A percentile compares a stretch with the other conserved stretches of the same genome.
These are phyloP conservation scores for Uronychia binucleata DNA, from an alignment of 73 alveolate genomes.

Conservation along the genomic window DNA sequence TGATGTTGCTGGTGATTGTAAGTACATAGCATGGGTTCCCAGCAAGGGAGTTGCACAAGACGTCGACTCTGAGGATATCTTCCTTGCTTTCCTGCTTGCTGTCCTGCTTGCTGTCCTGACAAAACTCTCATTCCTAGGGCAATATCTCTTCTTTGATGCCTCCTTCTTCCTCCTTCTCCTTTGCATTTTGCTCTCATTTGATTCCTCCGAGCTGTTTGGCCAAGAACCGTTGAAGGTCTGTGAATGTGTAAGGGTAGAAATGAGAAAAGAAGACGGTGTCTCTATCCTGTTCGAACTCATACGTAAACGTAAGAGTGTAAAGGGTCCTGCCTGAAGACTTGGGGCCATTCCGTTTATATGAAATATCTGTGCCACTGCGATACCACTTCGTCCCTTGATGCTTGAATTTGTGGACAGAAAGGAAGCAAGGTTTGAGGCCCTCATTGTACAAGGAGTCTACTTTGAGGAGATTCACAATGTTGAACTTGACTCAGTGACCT, in stretches of 20 bases:
- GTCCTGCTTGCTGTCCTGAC: neutral
- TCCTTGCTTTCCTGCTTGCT: neutral
- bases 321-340: slow-evolving; percentile 22
- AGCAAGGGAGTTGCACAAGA: slow-evolving; percentile 45
- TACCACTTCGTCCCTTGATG: slow-evolving; percentile 53
- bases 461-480: slow-evolving; percentile 72
- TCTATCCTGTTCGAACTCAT: slow-evolving; percentile 70
- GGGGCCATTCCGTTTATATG: slow-evolving; percentile 55
- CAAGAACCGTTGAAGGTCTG: slow-evolving; percentile 59
- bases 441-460: slow-evolving; percentile 76
- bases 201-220: neutral
- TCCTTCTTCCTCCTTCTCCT: too few species aligned
- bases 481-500: slow-evolving; percentile 43
- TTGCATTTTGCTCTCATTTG: neutral
- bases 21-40: slow-evolving; percentile 55
- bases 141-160: too few species aligned
- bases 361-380: slow-evolving; percentile 66
- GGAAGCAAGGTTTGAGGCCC: slow-evolving; percentile 77
- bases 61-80: slow-evolving; percentile 39
- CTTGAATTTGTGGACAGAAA: slow-evolving; percentile 49
- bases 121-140: too few species aligned
- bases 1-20: slow-evolving; percentile 49
- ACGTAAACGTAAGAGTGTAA: slow-evolving; percentile 70
- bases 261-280: slow-evolving; percentile 87
- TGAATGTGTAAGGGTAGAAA: slow-evolving; percentile 82